phyloP scores from a whole-genome alignment of 768 basidiomycete genomes.

The Suillus placidus region DNA sequence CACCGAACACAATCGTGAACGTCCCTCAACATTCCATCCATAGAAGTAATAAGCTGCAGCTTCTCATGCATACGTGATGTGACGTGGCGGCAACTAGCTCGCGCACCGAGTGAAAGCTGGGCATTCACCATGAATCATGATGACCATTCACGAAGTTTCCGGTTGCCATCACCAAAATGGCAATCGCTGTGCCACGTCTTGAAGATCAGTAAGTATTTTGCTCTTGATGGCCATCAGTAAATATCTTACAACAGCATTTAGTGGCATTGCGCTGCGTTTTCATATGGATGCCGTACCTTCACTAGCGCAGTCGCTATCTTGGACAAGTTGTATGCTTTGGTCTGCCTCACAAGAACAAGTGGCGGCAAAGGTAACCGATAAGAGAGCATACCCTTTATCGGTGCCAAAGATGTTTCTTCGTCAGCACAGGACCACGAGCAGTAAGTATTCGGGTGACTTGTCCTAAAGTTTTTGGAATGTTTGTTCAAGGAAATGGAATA shows the following conservation, averaged over 20 bases:
- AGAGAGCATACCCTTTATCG: background rate
- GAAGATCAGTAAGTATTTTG: background rate
- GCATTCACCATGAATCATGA: background rate
- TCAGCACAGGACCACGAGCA: background rate
- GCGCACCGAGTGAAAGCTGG: background rate
- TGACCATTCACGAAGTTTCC: background rate
- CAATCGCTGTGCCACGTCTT: constrained; percentile 1
- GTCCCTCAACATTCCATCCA: background rate
- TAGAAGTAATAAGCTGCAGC: background rate
- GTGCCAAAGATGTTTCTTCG: background rate
- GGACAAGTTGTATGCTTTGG: background rate
- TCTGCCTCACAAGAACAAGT: background rate
- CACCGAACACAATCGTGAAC: background rate
- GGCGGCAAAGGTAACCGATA: background rate
- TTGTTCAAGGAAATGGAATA: background rate
- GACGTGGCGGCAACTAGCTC: background rate
- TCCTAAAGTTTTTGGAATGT: background rate
- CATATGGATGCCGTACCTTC: background rate
- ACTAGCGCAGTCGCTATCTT: background rate
- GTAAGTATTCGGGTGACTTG: background rate
- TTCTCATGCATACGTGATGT: background rate
- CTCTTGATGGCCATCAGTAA: too few relatives aligned
- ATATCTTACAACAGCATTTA: background rate
- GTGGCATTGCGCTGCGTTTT: background rate
- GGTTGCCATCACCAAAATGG: background rate